Evolutionary conservation across 768 basidiomycete genomes (phyloP).

Genomic region (Omphalotus guepiniiformis): DNA sequence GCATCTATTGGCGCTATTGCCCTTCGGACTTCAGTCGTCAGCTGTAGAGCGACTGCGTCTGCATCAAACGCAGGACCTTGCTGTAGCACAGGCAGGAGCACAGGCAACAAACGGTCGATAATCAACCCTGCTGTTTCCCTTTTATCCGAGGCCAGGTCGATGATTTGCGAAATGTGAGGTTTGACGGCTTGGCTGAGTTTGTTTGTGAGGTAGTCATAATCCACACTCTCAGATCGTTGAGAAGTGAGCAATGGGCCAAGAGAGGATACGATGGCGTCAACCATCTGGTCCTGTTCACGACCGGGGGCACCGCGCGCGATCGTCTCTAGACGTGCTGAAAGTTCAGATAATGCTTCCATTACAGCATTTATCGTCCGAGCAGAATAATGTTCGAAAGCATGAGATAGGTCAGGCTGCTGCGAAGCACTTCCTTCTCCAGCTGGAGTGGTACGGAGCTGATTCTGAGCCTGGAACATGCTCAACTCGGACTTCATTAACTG

Average conservation of each 20-base stretch:
- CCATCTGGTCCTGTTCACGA: constrained; percentile 54
- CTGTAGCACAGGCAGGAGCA: constrained; percentile 45
- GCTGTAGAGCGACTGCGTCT: constrained; percentile 50
- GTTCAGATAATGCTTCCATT: constrained; percentile 53
- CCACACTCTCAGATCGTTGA: constrained; percentile 61
- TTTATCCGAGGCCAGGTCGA: constrained; percentile 86
- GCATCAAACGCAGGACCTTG: constrained; percentile 41
- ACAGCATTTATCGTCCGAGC: constrained; percentile 56
- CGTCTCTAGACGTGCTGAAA: constrained; percentile 54
- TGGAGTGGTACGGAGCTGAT: constrained; percentile 13
- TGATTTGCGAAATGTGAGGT: constrained; percentile 83
- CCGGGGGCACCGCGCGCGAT: constrained; percentile 42
- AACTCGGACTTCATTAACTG: constrained; percentile 57
- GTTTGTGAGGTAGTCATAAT: constrained; percentile 73
- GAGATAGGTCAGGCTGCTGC: constrained; percentile 31
- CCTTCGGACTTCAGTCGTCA: constrained; percentile 66
- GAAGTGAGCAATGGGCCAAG: constrained; percentile 60
- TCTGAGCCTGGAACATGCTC: constrained; percentile 31
- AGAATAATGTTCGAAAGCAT: constrained; percentile 55
- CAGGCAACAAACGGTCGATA: constrained; percentile 64
- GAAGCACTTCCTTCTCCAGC: constrained; percentile 17
- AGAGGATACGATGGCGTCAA: constrained; percentile 54
- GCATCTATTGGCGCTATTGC: constrained; percentile 76
- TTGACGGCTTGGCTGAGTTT: constrained; percentile 83
- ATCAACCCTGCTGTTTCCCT: constrained; percentile 83